A percentile compares a stretch with the other conserved stretches of the same genome.
phyloP scores from a whole-genome alignment of 75 land plant species.

The Cryptomeria japonica region DNA sequence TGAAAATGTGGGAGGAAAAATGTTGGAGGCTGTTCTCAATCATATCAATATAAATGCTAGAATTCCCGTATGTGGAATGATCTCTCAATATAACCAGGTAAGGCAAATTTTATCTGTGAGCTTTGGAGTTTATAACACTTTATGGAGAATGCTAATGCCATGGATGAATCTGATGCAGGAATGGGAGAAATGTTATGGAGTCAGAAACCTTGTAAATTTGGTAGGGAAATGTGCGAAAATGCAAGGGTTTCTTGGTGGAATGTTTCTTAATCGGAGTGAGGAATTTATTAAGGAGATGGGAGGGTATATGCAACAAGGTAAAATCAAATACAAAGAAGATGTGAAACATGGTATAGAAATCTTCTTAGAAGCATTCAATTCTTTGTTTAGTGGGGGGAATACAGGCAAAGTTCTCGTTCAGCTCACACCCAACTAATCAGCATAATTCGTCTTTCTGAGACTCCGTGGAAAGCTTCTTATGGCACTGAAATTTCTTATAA shows the following conservation, averaged over 20 bases:
- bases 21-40: not conserved
- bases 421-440: not conserved
- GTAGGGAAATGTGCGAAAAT: constrained; percentile 33
- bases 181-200: constrained; percentile 29
- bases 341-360: constrained; percentile 40
- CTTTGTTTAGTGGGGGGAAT: constrained; percentile 34
- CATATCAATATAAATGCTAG: not conserved
- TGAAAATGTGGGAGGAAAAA: too few species aligned
- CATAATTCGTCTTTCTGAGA: too few species aligned
- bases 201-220: constrained; percentile 37
- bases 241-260: constrained; percentile 29
- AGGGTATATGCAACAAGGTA: constrained; percentile 30
- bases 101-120: not conserved
- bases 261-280: constrained; percentile 8
- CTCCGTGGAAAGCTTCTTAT: too few species aligned
- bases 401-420: constrained; percentile 39
- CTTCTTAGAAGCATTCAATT: constrained; percentile 34
- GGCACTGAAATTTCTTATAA: too few species aligned
- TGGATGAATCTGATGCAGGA: constrained; percentile 18
- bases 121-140: not conserved
- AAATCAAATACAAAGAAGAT: constrained; percentile 26
- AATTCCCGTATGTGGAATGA: constrained; percentile 1
- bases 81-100: not conserved
- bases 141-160: not conserved
- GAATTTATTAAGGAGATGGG: constrained; percentile 32